These are phyloP conservation scores for Vaccinium vitisidaea DNA, from an alignment of 148 eudicot genomes.

Conservation along the genomic window DNA sequence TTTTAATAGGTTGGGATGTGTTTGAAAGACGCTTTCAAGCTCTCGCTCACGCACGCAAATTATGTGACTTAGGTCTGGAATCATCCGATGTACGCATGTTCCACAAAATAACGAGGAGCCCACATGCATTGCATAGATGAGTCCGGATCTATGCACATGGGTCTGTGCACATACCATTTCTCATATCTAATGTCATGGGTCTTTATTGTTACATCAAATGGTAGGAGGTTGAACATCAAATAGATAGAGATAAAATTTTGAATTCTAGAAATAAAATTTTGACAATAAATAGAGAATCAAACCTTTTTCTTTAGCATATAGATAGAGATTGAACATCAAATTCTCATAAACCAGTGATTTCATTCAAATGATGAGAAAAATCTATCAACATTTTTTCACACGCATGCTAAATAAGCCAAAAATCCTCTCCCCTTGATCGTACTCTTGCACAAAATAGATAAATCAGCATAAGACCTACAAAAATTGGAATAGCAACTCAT, in stretches of 20 bases:
- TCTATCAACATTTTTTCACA: background rate
- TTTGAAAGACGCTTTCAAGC: too few relatives aligned
- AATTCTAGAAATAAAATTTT: background rate
- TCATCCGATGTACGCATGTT: too few relatives aligned
- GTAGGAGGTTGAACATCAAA: too few relatives aligned
- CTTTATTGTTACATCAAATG: background rate
- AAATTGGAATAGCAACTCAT: conserved; percentile 71
- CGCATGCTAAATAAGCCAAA: background rate
- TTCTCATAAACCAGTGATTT: background rate
- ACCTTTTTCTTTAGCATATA: background rate
- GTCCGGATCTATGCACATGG: background rate
- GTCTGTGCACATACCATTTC: background rate
- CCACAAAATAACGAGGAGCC: too few relatives aligned
- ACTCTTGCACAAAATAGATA: background rate
- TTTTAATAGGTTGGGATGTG: too few relatives aligned
- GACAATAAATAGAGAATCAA: background rate
- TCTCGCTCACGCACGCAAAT: too few relatives aligned
- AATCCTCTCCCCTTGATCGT: background rate
- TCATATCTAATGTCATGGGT: background rate
- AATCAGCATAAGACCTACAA: conserved; percentile 27
- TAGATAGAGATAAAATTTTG: too few relatives aligned
- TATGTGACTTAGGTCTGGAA: too few relatives aligned
- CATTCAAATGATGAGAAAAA: background rate
- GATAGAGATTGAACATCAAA: background rate
- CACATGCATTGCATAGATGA: too few relatives aligned